Percentiles rank a stretch among this genome's conserved stretches.
phyloP scores from a whole-genome alignment of 345 rosid genomes.

The Euphorbia tirucalli region DNA sequence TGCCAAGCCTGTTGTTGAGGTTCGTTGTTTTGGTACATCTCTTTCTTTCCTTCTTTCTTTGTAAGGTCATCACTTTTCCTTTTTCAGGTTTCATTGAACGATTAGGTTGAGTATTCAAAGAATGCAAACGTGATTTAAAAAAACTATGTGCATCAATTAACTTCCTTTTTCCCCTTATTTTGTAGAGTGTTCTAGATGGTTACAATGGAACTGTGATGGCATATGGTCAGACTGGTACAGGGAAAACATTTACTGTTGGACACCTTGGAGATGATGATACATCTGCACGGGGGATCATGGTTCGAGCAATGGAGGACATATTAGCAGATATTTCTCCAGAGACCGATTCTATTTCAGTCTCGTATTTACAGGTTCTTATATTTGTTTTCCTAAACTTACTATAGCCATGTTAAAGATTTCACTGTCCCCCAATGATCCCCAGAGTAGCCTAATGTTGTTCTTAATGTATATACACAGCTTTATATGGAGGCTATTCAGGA shows the following conservation, averaged over 20 bases:
- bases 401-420: neutral
- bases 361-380: constrained; percentile 31
- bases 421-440: neutral
- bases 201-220: constrained; percentile 40
- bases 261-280: constrained; percentile 32
- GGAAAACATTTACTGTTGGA: constrained; percentile 37
- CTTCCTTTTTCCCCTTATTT: neutral
- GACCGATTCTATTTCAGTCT: constrained; percentile 29
- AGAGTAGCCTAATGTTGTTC: constrained; percentile 8
- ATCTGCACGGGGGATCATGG: constrained; percentile 37
- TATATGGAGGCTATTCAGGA: constrained; percentile 37
- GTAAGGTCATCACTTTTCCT: neutral
- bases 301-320: constrained; percentile 41
- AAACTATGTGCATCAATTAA: neutral
- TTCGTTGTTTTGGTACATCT: constrained; percentile 12
- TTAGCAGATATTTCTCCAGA: constrained; percentile 25
- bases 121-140: neutral
- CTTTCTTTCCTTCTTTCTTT: neutral
- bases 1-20: constrained; percentile 40
- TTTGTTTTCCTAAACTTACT: neutral
- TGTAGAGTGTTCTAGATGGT: constrained; percentile 32
- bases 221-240: constrained; percentile 38
- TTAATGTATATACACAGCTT: constrained; percentile 20
- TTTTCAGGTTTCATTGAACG: neutral
- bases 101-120: neutral